Conservation (phyloP, 768 basidiomycete genomes). For the Albatrellus ellisii region DNA sequence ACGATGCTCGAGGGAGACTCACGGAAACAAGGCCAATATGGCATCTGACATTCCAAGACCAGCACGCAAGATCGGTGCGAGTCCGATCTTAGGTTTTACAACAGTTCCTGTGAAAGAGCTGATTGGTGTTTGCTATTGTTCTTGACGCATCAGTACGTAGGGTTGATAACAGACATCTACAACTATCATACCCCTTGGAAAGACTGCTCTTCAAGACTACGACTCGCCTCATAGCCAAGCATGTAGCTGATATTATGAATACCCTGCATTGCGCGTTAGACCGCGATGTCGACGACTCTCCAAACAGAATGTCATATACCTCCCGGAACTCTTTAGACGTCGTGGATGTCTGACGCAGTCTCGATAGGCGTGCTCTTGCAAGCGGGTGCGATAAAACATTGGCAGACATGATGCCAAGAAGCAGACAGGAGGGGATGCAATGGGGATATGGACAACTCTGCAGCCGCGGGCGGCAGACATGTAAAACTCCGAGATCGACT, state of each 20-base stretch:
- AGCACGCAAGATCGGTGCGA: constrained; percentile 87
- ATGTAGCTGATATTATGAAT: constrained; percentile 65
- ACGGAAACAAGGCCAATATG: constrained; percentile 76
- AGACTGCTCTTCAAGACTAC: constrained; percentile 45
- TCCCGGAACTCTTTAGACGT: constrained; percentile 14
- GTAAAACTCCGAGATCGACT: background rate
- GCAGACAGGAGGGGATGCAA: too few relatives aligned
- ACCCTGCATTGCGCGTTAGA: constrained; percentile 28
- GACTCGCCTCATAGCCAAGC: constrained; percentile 74
- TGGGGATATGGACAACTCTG: too few relatives aligned
- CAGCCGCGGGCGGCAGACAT: too few relatives aligned
- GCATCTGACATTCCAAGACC: constrained; percentile 92
- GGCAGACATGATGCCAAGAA: constrained; percentile 3
- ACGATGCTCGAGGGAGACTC: constrained; percentile 27
- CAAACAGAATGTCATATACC: constrained; percentile 1
- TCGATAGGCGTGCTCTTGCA: constrained; percentile 11
- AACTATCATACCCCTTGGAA: constrained; percentile 49
- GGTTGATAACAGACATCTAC: background rate
- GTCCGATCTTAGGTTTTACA: constrained; percentile 67
- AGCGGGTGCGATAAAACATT: constrained; percentile 12
- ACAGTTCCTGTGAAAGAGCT: constrained; percentile 62
- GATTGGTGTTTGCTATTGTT: constrained; percentile 53
- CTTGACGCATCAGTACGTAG: background rate
- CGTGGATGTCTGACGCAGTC: constrained; percentile 10
- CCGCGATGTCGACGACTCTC: background rate